Base-by-base conservation (phyloP, 768 basidiomycete species). In the Phylloporus sp. region DNA sequence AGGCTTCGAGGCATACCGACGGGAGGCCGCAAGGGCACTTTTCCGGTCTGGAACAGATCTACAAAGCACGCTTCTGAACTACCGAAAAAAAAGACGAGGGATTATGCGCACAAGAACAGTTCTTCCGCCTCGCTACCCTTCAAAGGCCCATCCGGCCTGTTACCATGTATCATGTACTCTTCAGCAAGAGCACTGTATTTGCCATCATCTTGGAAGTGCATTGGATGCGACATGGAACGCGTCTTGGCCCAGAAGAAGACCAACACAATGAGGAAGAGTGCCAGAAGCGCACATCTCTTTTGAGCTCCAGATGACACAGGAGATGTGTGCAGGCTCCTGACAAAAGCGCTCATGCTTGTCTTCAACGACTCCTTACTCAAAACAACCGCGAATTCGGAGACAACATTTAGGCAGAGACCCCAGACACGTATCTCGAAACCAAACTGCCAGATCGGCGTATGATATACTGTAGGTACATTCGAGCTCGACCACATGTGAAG, bases 1-100 rank as follows among this genome's bases (percentile, higher is more conserved):
- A 5, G 84, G 82, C 54, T 73, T 73, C 12, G 74, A 70, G 9
- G 83, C 72, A 52, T 73, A 84, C 41, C 65, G 68, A 50, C 78
- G 77, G 23, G 83, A 84, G 0, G 81, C 73, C 26, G 67, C 66
- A 26, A 76, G 64, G 10, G 81, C 80, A 53, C 73, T 80, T 29
- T 70, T 72, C 35, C 73, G 69, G 50, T 79, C 72, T 1, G 82
- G 82, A 29, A 84, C 68, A 10, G 77, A 71, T 61, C 82, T 83
- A 34, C 20, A 16, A 12, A 46, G 28, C 45, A 31, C 11, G 39
- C 35, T 13, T 20, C 28, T 22, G 12, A 43, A 15, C 10, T 12
- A 43, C 11, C 24, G 23, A 41, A 23, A 4, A 3, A 8, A 28
- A 29, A 31, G 7, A 49, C 13, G 38, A 48, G 22, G 8, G 24